These are phyloP conservation scores for Fraxinus angustifolia DNA, from an alignment of 305 asterid species.

Conservation along the genomic window DNA sequence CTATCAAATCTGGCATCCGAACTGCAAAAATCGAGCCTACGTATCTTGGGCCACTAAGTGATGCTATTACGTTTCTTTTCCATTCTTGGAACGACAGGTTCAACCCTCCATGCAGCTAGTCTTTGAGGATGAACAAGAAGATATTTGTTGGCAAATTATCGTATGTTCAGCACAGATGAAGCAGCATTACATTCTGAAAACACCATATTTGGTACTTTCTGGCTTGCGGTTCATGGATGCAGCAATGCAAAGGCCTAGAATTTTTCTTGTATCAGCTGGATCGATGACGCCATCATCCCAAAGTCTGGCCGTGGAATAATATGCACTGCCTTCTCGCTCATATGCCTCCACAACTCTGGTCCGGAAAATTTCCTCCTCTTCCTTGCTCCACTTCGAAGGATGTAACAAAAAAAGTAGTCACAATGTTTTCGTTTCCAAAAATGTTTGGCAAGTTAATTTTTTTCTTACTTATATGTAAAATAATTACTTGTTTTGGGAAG, in stretches of 20 bases:
- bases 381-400: slow-evolving; percentile 70
- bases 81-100: background rate
- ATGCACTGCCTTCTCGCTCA: slow-evolving; percentile 83
- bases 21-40: background rate
- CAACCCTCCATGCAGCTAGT: background rate
- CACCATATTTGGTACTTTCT: slow-evolving; percentile 71
- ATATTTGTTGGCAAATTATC: background rate
- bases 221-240: slow-evolving; percentile 62
- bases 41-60: background rate
- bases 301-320: slow-evolving; percentile 87
- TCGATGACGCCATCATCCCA: slow-evolving; percentile 99
- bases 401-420: background rate
- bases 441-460: background rate
- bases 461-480: background rate
- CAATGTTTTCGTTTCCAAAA: background rate
- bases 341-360: slow-evolving; percentile 73
- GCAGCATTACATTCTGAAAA: slow-evolving; percentile 78
- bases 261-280: slow-evolving; percentile 88
- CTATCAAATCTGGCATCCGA: background rate
- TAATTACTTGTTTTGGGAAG: background rate
- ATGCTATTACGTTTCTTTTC: background rate
- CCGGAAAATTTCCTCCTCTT: slow-evolving; percentile 78
- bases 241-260: slow-evolving; percentile 71
- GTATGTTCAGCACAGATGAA: background rate
- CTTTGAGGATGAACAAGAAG: background rate